These are phyloP conservation scores for Microdochium trichocladiopsis DNA, from an alignment of 2,329 filamentous ascomycete species.

Conservation along the genomic window DNA sequence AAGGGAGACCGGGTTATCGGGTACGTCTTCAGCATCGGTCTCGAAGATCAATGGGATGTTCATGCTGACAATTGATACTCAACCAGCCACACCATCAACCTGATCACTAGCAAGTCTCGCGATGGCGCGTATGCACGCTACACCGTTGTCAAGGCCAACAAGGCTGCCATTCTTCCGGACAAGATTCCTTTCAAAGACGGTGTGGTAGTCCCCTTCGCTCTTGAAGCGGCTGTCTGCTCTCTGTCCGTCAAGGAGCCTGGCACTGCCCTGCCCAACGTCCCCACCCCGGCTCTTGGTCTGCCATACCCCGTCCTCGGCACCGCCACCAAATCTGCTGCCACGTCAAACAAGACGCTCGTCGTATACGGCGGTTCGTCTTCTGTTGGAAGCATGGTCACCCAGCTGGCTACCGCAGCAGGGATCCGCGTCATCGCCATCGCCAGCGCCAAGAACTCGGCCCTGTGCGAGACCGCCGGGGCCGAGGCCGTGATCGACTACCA, in stretches of 20 bases:
- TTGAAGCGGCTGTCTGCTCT: conserved; percentile 17
- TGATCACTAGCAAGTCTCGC: conserved; percentile 15
- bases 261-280: conserved; percentile 6
- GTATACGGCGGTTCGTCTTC: conserved; percentile 6
- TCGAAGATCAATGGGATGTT: neutral
- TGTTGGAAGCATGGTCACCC: conserved; percentile 9
- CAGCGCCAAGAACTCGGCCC: conserved; percentile 8
- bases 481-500: conserved; percentile 15
- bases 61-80: neutral
- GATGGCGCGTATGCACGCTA: conserved; percentile 18
- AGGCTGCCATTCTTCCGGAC: conserved; percentile 11
- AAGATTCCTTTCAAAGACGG: conserved; percentile 6
- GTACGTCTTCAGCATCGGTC: neutral
- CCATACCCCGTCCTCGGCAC: conserved; percentile 8
- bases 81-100: conserved; percentile 13
- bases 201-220: conserved; percentile 11
- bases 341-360: conserved; percentile 12
- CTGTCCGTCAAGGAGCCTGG: conserved; percentile 14
- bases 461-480: conserved; percentile 10
- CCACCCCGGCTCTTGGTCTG: conserved; percentile 10
- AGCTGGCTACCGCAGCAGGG: conserved; percentile 10
- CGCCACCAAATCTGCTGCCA: neutral
- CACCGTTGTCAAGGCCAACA: conserved; percentile 10
- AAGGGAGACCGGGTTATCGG: conserved; percentile 17
- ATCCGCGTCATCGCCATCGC: conserved; percentile 8